phyloP scores from a whole-genome alignment of 2,329 filamentous ascomycete species.

The Aspergillus sp. region DNA sequence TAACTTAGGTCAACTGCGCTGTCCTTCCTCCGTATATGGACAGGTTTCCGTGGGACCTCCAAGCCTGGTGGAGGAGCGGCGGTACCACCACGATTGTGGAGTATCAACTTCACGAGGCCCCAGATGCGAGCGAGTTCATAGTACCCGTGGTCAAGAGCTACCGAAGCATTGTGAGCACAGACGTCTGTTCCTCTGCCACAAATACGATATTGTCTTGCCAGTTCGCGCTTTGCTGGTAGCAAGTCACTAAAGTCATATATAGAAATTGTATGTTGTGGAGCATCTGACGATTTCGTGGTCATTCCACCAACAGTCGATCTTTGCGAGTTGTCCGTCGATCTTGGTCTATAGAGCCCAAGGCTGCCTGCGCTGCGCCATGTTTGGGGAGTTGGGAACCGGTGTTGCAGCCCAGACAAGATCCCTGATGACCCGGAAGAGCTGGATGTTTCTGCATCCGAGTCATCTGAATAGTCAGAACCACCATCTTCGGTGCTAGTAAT shows the following conservation, averaged over 20 bases:
- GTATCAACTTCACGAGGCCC: conserved; percentile 73
- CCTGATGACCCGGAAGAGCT: conserved; percentile 46
- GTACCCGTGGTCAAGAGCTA: conserved; percentile 69
- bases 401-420: conserved; percentile 44
- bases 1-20: conserved; percentile 32
- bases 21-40: conserved; percentile 40
- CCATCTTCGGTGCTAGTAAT: conserved; percentile 44
- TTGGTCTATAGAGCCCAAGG: conserved; percentile 57
- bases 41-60: conserved; percentile 63
- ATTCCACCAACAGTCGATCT: conserved; percentile 56
- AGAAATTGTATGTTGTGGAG: conserved; percentile 66
- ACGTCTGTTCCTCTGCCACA: conserved; percentile 79
- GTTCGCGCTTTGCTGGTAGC: conserved; percentile 72
- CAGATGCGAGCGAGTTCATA: conserved; percentile 76
- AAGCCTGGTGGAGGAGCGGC: conserved; percentile 59
- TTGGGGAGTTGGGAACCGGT: conserved; percentile 49
- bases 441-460: conserved; percentile 61
- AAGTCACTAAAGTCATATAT: conserved; percentile 68
- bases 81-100: conserved; percentile 73
- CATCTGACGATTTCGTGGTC: conserved; percentile 45
- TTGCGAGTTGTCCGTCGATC: conserved; percentile 47
- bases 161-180: conserved; percentile 76
- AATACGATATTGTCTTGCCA: conserved; percentile 78
- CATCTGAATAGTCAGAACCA: conserved; percentile 46
- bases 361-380: conserved; percentile 50